phyloP scores from a whole-genome alignment of 345 rosid genomes.

The Turritis glabra region DNA sequence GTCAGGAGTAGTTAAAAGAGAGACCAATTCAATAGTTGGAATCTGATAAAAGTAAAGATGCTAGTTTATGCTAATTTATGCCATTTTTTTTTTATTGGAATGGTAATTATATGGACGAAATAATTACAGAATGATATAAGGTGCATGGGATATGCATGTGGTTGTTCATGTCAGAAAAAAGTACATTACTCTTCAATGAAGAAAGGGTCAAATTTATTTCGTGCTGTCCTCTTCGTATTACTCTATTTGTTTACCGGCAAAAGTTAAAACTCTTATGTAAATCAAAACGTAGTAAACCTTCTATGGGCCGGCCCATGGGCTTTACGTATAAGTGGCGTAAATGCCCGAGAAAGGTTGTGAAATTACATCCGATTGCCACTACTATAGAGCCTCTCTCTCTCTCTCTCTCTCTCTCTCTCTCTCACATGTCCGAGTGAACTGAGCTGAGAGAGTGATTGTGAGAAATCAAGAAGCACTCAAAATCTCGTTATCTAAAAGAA shows the following conservation, averaged over 20 bases:
- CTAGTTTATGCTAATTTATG: neutral
- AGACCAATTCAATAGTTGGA: slow-evolving; percentile 37
- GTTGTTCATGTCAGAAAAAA: slow-evolving; percentile 28
- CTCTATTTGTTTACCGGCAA: neutral
- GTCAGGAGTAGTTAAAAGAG: slow-evolving; percentile 17
- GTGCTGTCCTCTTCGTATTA: neutral
- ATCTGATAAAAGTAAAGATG: neutral
- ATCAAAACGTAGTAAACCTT: neutral
- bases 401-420: too few relatives aligned
- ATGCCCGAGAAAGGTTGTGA: neutral
- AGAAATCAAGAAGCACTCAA: neutral
- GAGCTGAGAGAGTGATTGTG: neutral
- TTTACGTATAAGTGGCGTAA: neutral
- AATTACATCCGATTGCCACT: slow-evolving; percentile 16
- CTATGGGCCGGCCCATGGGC: slow-evolving; percentile 30
- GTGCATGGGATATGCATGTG: slow-evolving; percentile 34
- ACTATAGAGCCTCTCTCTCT: too few relatives aligned
- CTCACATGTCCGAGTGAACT: neutral
- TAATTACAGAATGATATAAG: slow-evolving; percentile 18
- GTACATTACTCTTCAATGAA: slow-evolving; percentile 18
- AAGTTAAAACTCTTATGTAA: neutral
- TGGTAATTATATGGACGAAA: neutral
- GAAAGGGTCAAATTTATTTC: slow-evolving; percentile 40
- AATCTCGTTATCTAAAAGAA: slow-evolving; percentile 1
- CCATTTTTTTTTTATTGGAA: neutral